Base-by-base conservation (phyloP, 306 rosid species). In the Sophora flavescens region DNA sequence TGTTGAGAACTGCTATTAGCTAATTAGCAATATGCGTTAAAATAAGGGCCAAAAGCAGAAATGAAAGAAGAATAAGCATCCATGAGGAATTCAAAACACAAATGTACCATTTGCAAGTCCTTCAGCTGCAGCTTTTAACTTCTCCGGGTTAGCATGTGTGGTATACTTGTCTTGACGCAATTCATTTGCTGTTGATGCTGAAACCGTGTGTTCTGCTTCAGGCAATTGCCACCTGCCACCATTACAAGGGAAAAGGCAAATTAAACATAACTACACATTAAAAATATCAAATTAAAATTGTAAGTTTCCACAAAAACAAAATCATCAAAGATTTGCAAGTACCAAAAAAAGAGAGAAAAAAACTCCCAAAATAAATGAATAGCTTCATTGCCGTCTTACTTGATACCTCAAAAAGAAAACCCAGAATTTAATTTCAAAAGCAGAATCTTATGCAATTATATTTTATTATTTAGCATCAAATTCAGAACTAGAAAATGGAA, bases 91-190 rank as follows among this genome's bases (percentile, higher is more conserved):
- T 28, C 12, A 78, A 57, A 32, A 28, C 64, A 10, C 12, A 67
- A 72, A 78, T 77, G 53, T 85, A 92, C 98, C 69, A 53, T 85
- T 70, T 8, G 88, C 72, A 72, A 94, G 85, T 62, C 98, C 97
- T 84, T 94, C 97, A 65, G 95, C 88, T 63, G 96, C 96, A 63
- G 96, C 98, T 82, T 90, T 94, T 74, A 92, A 68, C 89, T 94
- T 94, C 72, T 92, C 92, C 13, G 97, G 90, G 76, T 86, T 88
- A 56, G 80, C 60, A 16, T 86, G 84, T 1, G 26, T n/a, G 1
- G 32, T 35, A 41, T 80, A 77, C 82, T 81, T 86, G 13, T 95
- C 95, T 67, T 26, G 79, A 62, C 96, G 91, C 96, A 90, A 63
- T 13, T 90, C 97, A 78, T 95, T 92, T 42, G 98, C 97, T 1